Evolutionary conservation across 2,329 filamentous ascomycete species (phyloP).

Genomic region (Pseudocercospora cruenta): DNA sequence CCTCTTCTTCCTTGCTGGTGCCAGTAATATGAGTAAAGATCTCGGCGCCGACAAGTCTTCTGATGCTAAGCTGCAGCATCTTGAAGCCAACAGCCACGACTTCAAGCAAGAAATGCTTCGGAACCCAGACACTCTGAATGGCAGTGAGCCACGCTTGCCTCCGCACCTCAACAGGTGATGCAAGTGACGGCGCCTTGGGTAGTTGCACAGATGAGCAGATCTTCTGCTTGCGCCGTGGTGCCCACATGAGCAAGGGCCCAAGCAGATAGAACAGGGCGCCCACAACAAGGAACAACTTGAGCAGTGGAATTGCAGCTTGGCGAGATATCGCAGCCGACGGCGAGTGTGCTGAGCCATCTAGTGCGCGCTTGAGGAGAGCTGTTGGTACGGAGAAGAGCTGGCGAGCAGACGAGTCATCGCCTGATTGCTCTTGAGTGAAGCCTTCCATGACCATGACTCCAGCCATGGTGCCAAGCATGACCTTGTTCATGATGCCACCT

Average conservation of each 20-base stretch:
- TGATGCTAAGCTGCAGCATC: constrained; percentile 77
- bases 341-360: constrained; percentile 22
- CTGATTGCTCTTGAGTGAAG: constrained; percentile 66
- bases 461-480: constrained; percentile 91
- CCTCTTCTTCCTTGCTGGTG: constrained; percentile 81
- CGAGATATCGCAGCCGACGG: constrained; percentile 29
- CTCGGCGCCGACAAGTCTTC: constrained; percentile 75
- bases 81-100: constrained; percentile 79
- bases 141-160: constrained; percentile 91
- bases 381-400: constrained; percentile 50
- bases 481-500: constrained; percentile 65
- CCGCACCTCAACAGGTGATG: constrained; percentile 82
- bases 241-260: constrained; percentile 60
- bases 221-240: constrained; percentile 58
- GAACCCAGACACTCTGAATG: constrained; percentile 89
- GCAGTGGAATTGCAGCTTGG: constrained; percentile 46
- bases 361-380: constrained; percentile 38
- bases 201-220: constrained; percentile 43
- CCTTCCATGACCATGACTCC: constrained; percentile 91
- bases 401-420: constrained; percentile 49
- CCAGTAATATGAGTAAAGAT: constrained; percentile 80
- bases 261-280: constrained; percentile 61
- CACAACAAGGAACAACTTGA: constrained; percentile 56
- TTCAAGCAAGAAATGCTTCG: constrained; percentile 83
- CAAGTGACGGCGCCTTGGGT: constrained; percentile 67